Evolutionary conservation across 2,329 filamentous ascomycete genomes (phyloP).

Genomic region (Botrytis tulipae): DNA sequence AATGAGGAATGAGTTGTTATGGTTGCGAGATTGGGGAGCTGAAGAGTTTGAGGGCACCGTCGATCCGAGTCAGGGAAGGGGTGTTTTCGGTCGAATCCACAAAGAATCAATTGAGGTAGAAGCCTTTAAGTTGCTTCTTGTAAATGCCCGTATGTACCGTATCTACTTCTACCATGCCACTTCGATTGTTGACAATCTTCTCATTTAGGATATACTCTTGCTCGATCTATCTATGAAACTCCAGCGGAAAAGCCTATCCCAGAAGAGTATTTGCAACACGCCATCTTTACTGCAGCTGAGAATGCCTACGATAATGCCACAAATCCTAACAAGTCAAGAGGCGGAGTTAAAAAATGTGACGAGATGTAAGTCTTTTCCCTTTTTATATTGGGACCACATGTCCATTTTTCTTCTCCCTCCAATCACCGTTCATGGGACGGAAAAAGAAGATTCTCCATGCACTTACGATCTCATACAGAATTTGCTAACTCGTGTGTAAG

Average conservation of each 20-base stretch:
- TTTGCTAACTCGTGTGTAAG: conserved; percentile 41
- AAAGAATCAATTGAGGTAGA: conserved; percentile 65
- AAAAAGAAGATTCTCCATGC: not conserved
- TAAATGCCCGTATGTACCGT: conserved; percentile 54
- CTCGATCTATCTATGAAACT: conserved; percentile 60
- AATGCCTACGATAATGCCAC: conserved; percentile 77
- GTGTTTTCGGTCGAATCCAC: conserved; percentile 56
- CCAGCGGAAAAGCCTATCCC: conserved; percentile 50
- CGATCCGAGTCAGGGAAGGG: conserved; percentile 44
- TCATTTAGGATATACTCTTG: conserved; percentile 57
- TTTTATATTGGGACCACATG: not conserved
- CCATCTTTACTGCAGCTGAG: conserved; percentile 63
- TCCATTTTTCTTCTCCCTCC: not conserved
- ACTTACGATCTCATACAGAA: not conserved
- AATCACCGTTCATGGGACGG: not conserved
- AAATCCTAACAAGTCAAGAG: conserved; percentile 74
- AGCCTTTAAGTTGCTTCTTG: conserved; percentile 65
- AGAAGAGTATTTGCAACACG: conserved; percentile 53
- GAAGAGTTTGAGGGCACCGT: conserved; percentile 44
- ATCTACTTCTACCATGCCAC: conserved; percentile 2
- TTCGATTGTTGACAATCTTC: not conserved
- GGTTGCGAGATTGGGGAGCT: conserved; percentile 71
- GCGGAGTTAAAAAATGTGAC: conserved; percentile 73
- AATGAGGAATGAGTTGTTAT: conserved; percentile 63
- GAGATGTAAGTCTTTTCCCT: conserved; percentile 58